Conservation (phyloP, 2,329 filamentous ascomycete genomes). For the Lithohypha guttulata region DNA sequence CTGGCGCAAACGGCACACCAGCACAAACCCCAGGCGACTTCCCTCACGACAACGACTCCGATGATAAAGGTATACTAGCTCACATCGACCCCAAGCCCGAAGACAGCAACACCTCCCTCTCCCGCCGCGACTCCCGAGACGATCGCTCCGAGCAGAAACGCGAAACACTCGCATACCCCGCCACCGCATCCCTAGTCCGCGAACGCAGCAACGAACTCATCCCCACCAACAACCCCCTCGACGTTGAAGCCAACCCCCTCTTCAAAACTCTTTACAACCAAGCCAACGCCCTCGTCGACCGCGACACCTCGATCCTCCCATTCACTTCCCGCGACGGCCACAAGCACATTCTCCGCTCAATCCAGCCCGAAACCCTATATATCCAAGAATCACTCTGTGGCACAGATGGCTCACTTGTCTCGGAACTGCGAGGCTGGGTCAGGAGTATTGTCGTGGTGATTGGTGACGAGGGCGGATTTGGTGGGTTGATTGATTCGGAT, state of each 20-base stretch:
- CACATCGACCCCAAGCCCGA: constrained; percentile 30
- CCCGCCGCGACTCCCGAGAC: constrained; percentile 2
- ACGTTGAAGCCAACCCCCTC: constrained; percentile 43
- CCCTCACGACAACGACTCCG: constrained; percentile 28
- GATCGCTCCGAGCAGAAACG: constrained; percentile 8
- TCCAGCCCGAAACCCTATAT: constrained; percentile 78
- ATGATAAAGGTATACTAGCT: constrained; percentile 48
- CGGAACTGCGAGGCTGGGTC: constrained; percentile 54
- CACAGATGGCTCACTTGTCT: constrained; percentile 59
- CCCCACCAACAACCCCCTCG: constrained; percentile 16
- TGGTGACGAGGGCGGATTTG: constrained; percentile 48
- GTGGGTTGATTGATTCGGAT: constrained; percentile 73
- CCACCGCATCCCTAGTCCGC: background rate
- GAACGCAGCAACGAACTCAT: constrained; percentile 9
- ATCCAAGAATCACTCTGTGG: constrained; percentile 77
- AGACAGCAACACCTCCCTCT: constrained; percentile 39
- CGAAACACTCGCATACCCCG: background rate
- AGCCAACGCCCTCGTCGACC: constrained; percentile 67
- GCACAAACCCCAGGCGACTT: constrained; percentile 52
- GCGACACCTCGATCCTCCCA: constrained; percentile 75
- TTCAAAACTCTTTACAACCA: constrained; percentile 75
- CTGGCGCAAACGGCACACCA: constrained; percentile 52
- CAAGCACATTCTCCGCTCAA: constrained; percentile 73
- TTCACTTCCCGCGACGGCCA: constrained; percentile 78
- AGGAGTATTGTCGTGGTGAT: constrained; percentile 52